Percentiles rank a stretch among this genome's conserved stretches.
Evolutionary conservation across 495 filamentous ascomycete species (phyloP).

Genomic region (Pyronema domesticum): DNA sequence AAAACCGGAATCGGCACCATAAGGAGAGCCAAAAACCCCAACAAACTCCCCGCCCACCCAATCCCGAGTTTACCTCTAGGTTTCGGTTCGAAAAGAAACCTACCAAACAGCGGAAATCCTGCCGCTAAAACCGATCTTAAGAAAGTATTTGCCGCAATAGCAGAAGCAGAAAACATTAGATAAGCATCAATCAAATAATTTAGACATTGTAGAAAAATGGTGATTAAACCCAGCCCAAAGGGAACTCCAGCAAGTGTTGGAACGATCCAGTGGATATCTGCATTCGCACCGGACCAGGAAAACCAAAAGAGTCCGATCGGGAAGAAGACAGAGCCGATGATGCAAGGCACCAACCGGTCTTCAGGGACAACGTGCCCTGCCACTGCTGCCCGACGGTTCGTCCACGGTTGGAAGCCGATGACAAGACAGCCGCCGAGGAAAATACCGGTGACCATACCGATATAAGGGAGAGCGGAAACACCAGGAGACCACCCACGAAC

Average conservation of each 20-base stretch:
- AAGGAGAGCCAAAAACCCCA: constrained; percentile 50
- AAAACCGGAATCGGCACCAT: constrained; percentile 60
- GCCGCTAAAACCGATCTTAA: constrained; percentile 60
- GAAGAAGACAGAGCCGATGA: constrained; percentile 57
- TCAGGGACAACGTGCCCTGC: constrained; percentile 69
- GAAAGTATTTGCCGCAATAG: constrained; percentile 80
- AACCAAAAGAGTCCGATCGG: constrained; percentile 48
- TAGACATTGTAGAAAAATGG: constrained; percentile 68
- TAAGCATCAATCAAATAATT: constrained; percentile 84
- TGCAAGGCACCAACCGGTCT: constrained; percentile 68
- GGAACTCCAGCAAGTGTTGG: constrained; percentile 53
- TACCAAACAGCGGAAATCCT: constrained; percentile 63
- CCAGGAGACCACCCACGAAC: constrained; percentile 51
- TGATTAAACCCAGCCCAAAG: constrained; percentile 44
- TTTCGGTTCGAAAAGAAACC: background rate
- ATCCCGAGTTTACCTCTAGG: constrained; percentile 37
- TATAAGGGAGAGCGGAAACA: constrained; percentile 55
- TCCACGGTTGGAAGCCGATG: constrained; percentile 48
- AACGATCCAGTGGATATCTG: constrained; percentile 60
- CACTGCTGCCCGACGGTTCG: constrained; percentile 48
- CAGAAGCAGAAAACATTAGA: constrained; percentile 77
- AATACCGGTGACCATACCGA: constrained; percentile 64
- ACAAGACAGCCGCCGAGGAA: constrained; percentile 35
- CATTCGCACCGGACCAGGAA: constrained; percentile 40
- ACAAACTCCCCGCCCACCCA: constrained; percentile 56